Percentiles rank a stretch among this genome's conserved stretches.
Conservation (phyloP, 192 early-diverging fungal genomes). For the Coemansia sp. region DNA sequence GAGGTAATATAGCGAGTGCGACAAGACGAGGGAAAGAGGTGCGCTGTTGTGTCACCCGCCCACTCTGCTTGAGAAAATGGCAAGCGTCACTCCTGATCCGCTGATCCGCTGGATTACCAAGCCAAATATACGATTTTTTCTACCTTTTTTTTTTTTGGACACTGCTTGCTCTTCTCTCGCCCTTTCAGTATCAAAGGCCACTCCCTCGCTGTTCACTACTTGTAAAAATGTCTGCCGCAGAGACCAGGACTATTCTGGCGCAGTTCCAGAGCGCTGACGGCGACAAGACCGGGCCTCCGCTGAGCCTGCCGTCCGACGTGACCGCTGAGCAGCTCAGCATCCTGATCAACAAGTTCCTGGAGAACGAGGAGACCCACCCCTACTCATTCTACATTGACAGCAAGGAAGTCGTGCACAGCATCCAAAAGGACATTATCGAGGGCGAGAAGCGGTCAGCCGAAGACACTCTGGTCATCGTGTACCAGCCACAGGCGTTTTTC, state of each 20-base stretch:
- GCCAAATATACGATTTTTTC: not conserved
- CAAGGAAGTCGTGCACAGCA: constrained; percentile 71
- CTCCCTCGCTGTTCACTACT: not conserved
- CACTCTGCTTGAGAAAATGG: not conserved
- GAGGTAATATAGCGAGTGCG: not conserved
- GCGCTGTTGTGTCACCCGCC: not conserved
- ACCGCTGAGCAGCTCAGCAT: constrained; percentile 83
- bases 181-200: not conserved
- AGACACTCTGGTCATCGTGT: constrained; percentile 85
- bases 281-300: constrained; percentile 75
- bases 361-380: constrained; percentile 80
- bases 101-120: not conserved
- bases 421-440: constrained; percentile 79
- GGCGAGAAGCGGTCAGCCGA: constrained; percentile 78
- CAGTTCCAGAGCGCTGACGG: constrained; percentile 81
- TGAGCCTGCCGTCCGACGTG: constrained; percentile 81
- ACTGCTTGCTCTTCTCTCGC: not conserved
- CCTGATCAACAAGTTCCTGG: constrained; percentile 86
- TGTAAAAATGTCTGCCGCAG: not conserved
- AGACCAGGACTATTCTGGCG: constrained; percentile 30
- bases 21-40: not conserved
- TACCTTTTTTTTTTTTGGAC: not conserved
- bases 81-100: not conserved
- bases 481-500: constrained; percentile 95
- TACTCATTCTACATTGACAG: constrained; percentile 92